Percentiles rank a stretch among this genome's conserved stretches.
Evolutionary conservation across 306 rosid species (phyloP).

Genomic region (Cercis canadensis): DNA sequence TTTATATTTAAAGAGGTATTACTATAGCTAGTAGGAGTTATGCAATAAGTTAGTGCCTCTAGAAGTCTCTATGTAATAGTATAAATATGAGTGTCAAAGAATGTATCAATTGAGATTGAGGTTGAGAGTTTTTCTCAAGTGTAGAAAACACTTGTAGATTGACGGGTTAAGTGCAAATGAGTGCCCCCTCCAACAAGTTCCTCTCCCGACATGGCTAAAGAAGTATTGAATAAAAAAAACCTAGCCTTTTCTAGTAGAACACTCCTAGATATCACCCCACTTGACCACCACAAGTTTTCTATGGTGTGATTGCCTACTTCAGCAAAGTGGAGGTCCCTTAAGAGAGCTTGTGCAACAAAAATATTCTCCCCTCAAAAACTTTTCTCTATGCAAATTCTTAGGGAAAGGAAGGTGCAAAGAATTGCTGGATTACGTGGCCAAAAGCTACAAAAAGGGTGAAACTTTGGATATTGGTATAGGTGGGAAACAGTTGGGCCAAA

Average conservation of each 20-base stretch:
- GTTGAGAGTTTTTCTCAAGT: too few species aligned
- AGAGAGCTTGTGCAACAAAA: slow-evolving; percentile 2
- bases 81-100: too few species aligned
- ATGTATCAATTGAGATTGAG: too few species aligned
- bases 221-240: slow-evolving; percentile 14
- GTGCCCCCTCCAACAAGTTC: too few species aligned
- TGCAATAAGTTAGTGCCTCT: too few species aligned
- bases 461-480: slow-evolving; percentile 9
- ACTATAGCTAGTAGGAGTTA: too few species aligned
- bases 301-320: background rate
- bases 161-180: too few species aligned
- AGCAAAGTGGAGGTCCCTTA: slow-evolving; percentile 1
- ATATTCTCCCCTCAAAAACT: slow-evolving; percentile 3
- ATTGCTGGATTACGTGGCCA: background rate
- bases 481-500: too few species aligned
- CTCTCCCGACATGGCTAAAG: slow-evolving; percentile 33
- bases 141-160: too few species aligned
- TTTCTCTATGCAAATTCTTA: background rate
- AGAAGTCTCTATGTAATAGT: too few species aligned
- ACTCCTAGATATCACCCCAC: background rate
- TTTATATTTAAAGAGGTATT: too few species aligned
- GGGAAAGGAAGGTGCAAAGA: background rate
- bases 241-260: background rate
- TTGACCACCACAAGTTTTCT: background rate
- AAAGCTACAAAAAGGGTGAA: background rate